Conservation (phyloP, 805 yeast species). For the Phaffomyces opuntiae region DNA sequence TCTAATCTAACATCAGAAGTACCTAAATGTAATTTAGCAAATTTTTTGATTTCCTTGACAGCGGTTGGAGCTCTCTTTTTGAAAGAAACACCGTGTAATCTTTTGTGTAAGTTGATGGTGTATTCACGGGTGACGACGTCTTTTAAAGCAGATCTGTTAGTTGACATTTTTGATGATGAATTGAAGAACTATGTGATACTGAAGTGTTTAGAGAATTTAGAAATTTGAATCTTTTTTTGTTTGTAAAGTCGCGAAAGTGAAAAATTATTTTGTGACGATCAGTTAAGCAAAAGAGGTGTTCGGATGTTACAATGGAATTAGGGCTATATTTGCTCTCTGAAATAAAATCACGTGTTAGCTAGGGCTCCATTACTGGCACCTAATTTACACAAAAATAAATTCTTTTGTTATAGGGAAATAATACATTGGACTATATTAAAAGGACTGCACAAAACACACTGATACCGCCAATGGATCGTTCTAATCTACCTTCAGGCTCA, state of each 20-base stretch:
- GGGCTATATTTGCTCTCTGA: not conserved
- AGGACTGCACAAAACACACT: too few species aligned
- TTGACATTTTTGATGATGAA: conserved; percentile 31
- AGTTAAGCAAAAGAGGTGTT: not conserved
- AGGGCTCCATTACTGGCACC: too few species aligned
- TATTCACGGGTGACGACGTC: conserved; percentile 99
- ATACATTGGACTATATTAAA: too few species aligned
- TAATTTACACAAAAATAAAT: too few species aligned
- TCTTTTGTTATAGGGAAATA: too few species aligned
- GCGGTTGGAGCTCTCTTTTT: conserved; percentile 99
- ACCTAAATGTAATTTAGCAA: conserved; percentile 98
- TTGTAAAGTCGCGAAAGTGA: conserved; percentile 5
- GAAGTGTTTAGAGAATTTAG: too few species aligned
- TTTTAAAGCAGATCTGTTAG: conserved; percentile 67
- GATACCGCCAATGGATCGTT: too few species aligned
- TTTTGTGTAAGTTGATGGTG: conserved; percentile 99
- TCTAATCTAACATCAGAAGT: conserved; percentile 98
- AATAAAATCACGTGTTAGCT: too few species aligned
- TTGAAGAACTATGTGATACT: not conserved
- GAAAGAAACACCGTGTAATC: conserved; percentile 98
- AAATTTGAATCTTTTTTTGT: conserved; percentile 6
- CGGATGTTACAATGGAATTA: not conserved
- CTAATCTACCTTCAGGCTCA: too few species aligned
- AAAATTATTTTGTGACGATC: not conserved
- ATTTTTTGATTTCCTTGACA: conserved; percentile 98